These are phyloP conservation scores for Cordyceps pruinosa DNA, from an alignment of 2,329 filamentous ascomycete genomes.

Conservation along the genomic window DNA sequence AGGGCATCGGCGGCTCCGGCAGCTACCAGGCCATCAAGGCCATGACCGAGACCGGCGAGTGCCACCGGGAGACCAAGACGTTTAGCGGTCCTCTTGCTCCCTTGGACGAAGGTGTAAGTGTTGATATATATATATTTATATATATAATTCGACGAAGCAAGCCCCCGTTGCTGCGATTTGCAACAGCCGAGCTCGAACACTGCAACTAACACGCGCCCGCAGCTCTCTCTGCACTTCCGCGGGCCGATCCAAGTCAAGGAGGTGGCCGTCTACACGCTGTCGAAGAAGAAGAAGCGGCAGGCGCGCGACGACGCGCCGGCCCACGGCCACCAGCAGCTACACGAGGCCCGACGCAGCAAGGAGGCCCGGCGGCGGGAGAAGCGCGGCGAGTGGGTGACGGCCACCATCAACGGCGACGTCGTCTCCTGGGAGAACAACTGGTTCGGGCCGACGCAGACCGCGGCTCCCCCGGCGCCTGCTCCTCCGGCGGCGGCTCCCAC, in stretches of 20 bases:
- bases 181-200: too few relatives aligned
- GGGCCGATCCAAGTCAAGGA: conserved; percentile 62
- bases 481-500: conserved; percentile 15
- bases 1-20: conserved; percentile 51
- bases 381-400: conserved; percentile 46
- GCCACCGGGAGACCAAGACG: conserved; percentile 41
- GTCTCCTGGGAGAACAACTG: conserved; percentile 55
- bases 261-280: conserved; percentile 61
- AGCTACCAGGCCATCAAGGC: conserved; percentile 56
- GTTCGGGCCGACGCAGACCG: conserved; percentile 28
- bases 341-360: conserved; percentile 35
- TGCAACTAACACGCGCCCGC: background rate
- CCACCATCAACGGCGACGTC: conserved; percentile 50
- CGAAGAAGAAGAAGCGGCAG: conserved; percentile 23
- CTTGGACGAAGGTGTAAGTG: conserved; percentile 61
- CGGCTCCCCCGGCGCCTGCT: conserved; percentile 11
- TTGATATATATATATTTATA: too few relatives aligned
- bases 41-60: conserved; percentile 52
- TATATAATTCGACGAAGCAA: background rate
- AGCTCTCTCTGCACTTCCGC: conserved; percentile 68
- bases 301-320: conserved; percentile 22
- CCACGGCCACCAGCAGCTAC: conserved; percentile 43
- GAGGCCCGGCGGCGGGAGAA: conserved; percentile 36
- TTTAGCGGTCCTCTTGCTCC: conserved; percentile 60
- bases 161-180: too few relatives aligned